Conservation (phyloP, 2,329 filamentous ascomycete genomes). For the Allantophomopsis lycopodina region DNA sequence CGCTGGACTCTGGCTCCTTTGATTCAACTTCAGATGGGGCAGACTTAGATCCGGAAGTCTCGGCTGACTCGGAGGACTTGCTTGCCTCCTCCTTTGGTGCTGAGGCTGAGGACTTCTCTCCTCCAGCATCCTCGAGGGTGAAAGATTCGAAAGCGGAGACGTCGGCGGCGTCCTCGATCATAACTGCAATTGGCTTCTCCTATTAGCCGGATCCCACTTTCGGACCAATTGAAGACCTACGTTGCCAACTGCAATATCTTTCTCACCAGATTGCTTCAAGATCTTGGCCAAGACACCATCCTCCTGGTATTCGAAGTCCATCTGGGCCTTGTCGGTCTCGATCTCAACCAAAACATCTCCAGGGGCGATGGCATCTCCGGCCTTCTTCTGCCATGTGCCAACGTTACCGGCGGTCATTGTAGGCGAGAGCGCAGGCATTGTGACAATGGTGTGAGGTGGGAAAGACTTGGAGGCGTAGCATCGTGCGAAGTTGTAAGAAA, state of each 20-base stretch:
- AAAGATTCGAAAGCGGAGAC: slow-evolving; percentile 81
- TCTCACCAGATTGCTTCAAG: slow-evolving; percentile 81
- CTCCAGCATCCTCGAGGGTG: slow-evolving; percentile 79
- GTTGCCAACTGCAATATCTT: slow-evolving; percentile 87
- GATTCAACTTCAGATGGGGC: slow-evolving; percentile 44
- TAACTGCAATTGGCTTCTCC: slow-evolving; percentile 78
- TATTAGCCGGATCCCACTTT: slow-evolving; percentile 5
- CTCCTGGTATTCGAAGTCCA: slow-evolving; percentile 99
- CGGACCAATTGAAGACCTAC: slow-evolving; percentile 43
- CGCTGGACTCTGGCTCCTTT: slow-evolving; percentile 56
- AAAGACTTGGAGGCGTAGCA: slow-evolving; percentile 56
- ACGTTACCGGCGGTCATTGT: slow-evolving; percentile 98
- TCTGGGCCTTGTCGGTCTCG: slow-evolving; percentile 99
- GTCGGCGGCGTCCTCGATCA: slow-evolving; percentile 86
- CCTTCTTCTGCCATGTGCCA: slow-evolving; percentile 95
- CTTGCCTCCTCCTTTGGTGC: slow-evolving; percentile 52
- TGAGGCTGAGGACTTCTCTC: slow-evolving; percentile 53
- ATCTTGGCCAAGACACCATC: slow-evolving; percentile 93
- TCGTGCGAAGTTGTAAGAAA: slow-evolving; percentile 42
- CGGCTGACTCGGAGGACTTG: slow-evolving; percentile 45
- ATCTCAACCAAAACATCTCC: slow-evolving; percentile 97
- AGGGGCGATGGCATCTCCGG: slow-evolving; percentile 72
- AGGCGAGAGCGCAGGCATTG: slow-evolving; percentile 94
- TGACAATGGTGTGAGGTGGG: slow-evolving; percentile 88
- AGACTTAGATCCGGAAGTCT: slow-evolving; percentile 41